Conservation (phyloP, 164 flowering plant species). For the Pachysandra terminalis region DNA sequence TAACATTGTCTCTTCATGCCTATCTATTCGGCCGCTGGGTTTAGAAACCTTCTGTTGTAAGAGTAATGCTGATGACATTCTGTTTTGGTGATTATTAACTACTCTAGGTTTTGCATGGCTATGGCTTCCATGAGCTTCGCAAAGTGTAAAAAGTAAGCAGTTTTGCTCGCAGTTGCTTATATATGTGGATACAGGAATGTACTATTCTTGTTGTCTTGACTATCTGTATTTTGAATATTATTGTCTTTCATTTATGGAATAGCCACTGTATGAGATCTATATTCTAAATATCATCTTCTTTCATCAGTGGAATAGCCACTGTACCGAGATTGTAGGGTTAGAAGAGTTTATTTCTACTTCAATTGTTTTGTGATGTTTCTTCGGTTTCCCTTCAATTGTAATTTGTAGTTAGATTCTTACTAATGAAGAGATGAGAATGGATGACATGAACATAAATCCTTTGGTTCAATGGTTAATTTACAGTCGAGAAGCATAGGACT, state of each 20-base stretch:
- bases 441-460: too few species aligned
- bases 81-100: slow-evolving; percentile 1
- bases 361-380: too few species aligned
- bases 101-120: slow-evolving; percentile 1
- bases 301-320: background rate
- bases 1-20: slow-evolving; percentile 10
- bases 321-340: background rate
- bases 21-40: slow-evolving; percentile 4
- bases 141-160: slow-evolving; percentile 21
- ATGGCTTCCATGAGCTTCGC: slow-evolving; percentile 11
- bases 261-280: too few species aligned
- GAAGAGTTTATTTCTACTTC: background rate
- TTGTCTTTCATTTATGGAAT: background rate
- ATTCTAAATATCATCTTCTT: too few species aligned
- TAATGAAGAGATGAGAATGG: too few species aligned
- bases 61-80: slow-evolving; percentile 8
- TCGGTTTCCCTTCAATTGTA: too few species aligned
- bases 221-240: background rate
- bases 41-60: background rate
- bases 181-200: slow-evolving; percentile 12
- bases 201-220: slow-evolving; percentile 18
- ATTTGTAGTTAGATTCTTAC: too few species aligned
- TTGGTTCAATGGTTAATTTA: too few species aligned
- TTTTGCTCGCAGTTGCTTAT: slow-evolving; percentile 21
- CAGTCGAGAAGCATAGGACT: too few species aligned